Percentiles rank a stretch among this genome's conserved stretches.
phyloP scores from a whole-genome alignment of 768 basidiomycete species.

The Grammothele lineata region DNA sequence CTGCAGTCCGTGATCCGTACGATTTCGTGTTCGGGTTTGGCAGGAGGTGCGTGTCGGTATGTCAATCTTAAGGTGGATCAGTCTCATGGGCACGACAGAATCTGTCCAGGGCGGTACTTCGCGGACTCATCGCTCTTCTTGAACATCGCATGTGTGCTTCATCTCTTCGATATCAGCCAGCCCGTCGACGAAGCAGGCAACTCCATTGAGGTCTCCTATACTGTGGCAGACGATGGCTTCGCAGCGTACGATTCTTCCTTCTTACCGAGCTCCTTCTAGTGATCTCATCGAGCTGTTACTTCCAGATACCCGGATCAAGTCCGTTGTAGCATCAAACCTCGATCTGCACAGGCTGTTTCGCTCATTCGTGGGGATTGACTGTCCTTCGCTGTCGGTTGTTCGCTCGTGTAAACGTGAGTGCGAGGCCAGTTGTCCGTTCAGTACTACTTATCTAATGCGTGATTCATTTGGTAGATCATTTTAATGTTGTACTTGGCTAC shows the following conservation, averaged over 20 bases:
- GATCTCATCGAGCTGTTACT: not conserved
- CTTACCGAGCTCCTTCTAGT: not conserved
- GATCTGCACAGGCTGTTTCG: constrained; percentile 12
- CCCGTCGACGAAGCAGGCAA: constrained; percentile 12
- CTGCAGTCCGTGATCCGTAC: constrained; percentile 1
- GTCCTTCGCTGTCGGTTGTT: not conserved
- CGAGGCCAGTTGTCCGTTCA: too few species aligned
- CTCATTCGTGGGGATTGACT: constrained; percentile 5
- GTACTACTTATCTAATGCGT: too few species aligned
- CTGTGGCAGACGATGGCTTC: too few species aligned
- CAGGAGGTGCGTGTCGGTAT: constrained; percentile 2
- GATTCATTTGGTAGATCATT: too few species aligned
- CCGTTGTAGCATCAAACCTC: constrained; percentile 19
- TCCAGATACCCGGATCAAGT: constrained; percentile 19
- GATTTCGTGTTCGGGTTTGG: constrained; percentile 11
- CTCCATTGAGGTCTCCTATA: constrained; percentile 1
- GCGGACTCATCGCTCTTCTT: constrained; percentile 15
- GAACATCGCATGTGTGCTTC: constrained; percentile 11
- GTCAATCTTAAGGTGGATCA: not conserved
- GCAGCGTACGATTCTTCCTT: constrained; percentile 7
- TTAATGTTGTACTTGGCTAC: too few species aligned
- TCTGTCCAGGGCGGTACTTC: constrained; percentile 20
- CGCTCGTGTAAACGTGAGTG: not conserved
- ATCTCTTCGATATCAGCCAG: constrained; percentile 14
- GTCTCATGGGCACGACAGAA: constrained; percentile 1